A percentile compares a stretch with the other conserved stretches of the same genome.
Conservation (phyloP, 2,329 filamentous ascomycete species). For the Ascochyta clinopodiicola region DNA sequence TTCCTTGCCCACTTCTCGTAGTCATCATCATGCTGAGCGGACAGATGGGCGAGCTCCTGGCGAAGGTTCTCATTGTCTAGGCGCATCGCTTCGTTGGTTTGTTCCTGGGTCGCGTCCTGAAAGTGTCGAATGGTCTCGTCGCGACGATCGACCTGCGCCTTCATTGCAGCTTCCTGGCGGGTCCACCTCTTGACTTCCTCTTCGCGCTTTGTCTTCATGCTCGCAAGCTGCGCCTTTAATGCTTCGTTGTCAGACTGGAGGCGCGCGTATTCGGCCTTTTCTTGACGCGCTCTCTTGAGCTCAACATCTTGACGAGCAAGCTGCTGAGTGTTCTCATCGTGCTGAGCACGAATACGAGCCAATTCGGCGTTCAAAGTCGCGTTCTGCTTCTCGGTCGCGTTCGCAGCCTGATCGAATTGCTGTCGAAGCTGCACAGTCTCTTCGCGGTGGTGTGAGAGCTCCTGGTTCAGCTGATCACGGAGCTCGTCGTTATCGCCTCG, state of each 20-base stretch:
- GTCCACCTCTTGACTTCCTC: conserved; percentile 50
- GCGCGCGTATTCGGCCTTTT: conserved; percentile 54
- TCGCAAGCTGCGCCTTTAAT: conserved; percentile 75
- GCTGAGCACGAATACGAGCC: conserved; percentile 38
- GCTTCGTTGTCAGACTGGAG: conserved; percentile 74
- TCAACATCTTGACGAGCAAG: conserved; percentile 43
- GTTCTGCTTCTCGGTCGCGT: conserved; percentile 44
- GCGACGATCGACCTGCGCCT: conserved; percentile 41
- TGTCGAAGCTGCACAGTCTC: conserved; percentile 45
- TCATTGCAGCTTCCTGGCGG: conserved; percentile 41
- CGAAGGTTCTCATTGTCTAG: conserved; percentile 51
- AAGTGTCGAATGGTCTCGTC: conserved; percentile 51
- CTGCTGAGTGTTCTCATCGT: conserved; percentile 48
- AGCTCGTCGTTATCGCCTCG: conserved; percentile 44
- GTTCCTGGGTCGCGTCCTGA: conserved; percentile 45
- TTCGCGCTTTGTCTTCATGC: conserved; percentile 74
- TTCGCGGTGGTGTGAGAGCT: conserved; percentile 42
- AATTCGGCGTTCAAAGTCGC: conserved; percentile 43
- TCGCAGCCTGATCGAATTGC: conserved; percentile 42
- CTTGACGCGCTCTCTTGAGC: conserved; percentile 44
- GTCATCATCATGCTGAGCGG: conserved; percentile 45
- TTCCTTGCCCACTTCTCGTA: conserved; percentile 42
- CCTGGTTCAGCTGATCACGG: conserved; percentile 42
- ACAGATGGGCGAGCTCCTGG: conserved; percentile 45
- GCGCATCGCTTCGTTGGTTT: conserved; percentile 49